Conservation (phyloP, 768 basidiomycete species). For the Hypholoma sublateritium region DNA sequence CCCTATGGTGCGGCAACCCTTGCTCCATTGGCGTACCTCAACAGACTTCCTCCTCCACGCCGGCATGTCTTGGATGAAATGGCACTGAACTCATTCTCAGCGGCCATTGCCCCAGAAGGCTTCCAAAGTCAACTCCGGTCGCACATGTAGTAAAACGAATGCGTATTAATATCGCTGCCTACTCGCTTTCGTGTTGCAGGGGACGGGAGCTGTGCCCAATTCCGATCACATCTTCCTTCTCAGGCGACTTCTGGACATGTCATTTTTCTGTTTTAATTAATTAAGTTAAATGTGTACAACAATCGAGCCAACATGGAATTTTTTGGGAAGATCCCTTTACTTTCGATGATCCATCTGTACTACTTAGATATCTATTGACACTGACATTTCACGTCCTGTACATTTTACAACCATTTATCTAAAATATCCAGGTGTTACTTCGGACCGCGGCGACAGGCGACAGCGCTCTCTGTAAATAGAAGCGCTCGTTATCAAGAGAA, state of each 20-base stretch:
- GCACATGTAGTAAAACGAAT: slow-evolving; percentile 1
- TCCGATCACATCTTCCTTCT: too few relatives aligned
- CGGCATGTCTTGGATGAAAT: slow-evolving; percentile 74
- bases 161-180: not conserved
- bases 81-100: slow-evolving; percentile 60
- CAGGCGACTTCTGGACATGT: too few relatives aligned
- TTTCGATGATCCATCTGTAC: not conserved
- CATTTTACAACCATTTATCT: not conserved
- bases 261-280: too few relatives aligned
- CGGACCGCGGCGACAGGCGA: not conserved
- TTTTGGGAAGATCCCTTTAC: too few relatives aligned
- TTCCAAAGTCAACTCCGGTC: not conserved
- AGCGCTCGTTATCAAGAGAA: not conserved
- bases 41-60: slow-evolving; percentile 55
- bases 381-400: not conserved
- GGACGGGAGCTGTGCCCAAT: not conserved
- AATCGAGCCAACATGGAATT: too few relatives aligned
- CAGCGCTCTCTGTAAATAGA: not conserved
- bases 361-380: not conserved
- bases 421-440: not conserved
- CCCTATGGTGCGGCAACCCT: not conserved
- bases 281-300: too few relatives aligned
- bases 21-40: slow-evolving; percentile 65
- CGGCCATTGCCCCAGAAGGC: slow-evolving; percentile 12
- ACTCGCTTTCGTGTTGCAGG: not conserved